phyloP scores from a whole-genome alignment of 768 basidiomycete species.

The Leccinum fibrillosum region DNA sequence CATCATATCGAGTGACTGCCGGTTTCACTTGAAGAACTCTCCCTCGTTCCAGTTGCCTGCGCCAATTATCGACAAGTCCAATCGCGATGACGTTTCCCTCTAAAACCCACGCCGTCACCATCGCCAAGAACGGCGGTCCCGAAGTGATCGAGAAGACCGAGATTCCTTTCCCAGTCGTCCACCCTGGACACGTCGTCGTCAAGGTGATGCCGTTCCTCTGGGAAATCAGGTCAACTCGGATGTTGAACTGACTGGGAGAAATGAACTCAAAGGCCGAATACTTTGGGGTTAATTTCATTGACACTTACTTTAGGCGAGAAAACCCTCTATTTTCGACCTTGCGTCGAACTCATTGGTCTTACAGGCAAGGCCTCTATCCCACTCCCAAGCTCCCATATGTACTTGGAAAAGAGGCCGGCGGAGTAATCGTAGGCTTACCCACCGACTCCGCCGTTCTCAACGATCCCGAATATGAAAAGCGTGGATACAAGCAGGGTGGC shows the following conservation, averaged over 20 bases:
- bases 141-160: conserved; percentile 71
- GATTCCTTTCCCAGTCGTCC: conserved; percentile 64
- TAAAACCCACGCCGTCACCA: conserved; percentile 68
- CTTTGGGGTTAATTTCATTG: conserved; percentile 84
- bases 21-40: neutral
- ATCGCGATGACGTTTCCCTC: conserved; percentile 52
- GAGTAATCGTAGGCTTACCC: conserved; percentile 72
- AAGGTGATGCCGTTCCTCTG: conserved; percentile 22
- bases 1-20: neutral
- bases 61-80: conserved; percentile 22
- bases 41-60: neutral
- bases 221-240: neutral
- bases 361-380: conserved; percentile 64
- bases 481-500: conserved; percentile 64
- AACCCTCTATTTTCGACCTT: neutral
- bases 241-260: neutral
- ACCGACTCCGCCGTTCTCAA: conserved; percentile 58
- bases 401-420: conserved; percentile 78
- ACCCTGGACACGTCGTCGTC: conserved; percentile 55
- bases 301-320: conserved; percentile 72
- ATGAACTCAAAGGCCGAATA: conserved; percentile 54
- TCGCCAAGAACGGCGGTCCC: conserved; percentile 68
- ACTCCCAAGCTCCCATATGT: conserved; percentile 55
- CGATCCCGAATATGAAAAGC: conserved; percentile 59
- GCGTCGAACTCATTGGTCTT: neutral